Evolutionary conservation across 495 filamentous ascomycete genomes (phyloP).

Genomic region (Penicillium arizonense): DNA sequence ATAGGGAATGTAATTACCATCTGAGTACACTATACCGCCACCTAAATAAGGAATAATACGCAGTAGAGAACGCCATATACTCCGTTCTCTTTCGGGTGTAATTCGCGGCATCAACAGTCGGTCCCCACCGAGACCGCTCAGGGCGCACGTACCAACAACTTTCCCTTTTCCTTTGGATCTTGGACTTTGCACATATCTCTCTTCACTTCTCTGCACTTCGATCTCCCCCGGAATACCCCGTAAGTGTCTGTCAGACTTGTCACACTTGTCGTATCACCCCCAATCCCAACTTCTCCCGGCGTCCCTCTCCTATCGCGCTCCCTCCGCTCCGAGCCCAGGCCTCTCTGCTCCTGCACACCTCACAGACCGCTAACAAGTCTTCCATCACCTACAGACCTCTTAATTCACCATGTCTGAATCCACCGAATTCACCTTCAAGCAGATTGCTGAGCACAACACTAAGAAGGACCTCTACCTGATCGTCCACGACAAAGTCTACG

Average conservation of each 20-base stretch:
- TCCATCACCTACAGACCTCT: slow-evolving; percentile 1
- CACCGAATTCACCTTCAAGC: slow-evolving; percentile 77
- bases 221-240: slow-evolving; percentile 1
- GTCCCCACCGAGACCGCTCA: slow-evolving; percentile 19
- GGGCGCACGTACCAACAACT: slow-evolving; percentile 12
- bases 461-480: slow-evolving; percentile 96
- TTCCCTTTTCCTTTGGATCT: slow-evolving; percentile 10
- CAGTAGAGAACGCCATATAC: too few relatives aligned
- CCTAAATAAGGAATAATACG: too few relatives aligned
- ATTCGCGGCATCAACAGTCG: slow-evolving; percentile 23
- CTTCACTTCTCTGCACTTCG: slow-evolving; percentile 5
- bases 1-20: slow-evolving; percentile 5
- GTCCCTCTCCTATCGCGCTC: slow-evolving; percentile 6
- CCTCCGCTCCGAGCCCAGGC: slow-evolving; percentile 3
- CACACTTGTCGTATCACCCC: not conserved
- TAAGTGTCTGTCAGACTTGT: not conserved
- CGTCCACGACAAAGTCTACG: slow-evolving; percentile 96
- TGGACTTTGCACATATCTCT: slow-evolving; percentile 10
- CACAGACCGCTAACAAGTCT: slow-evolving; percentile 2
- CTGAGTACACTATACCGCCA: not conserved
- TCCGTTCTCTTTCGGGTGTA: slow-evolving; percentile 11
- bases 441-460: slow-evolving; percentile 82
- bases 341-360: slow-evolving; percentile 4
- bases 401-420: slow-evolving; percentile 57
- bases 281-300: not conserved